Base-by-base conservation (phyloP, 108 stramenopile species). In the Craspedostauros australis region DNA sequence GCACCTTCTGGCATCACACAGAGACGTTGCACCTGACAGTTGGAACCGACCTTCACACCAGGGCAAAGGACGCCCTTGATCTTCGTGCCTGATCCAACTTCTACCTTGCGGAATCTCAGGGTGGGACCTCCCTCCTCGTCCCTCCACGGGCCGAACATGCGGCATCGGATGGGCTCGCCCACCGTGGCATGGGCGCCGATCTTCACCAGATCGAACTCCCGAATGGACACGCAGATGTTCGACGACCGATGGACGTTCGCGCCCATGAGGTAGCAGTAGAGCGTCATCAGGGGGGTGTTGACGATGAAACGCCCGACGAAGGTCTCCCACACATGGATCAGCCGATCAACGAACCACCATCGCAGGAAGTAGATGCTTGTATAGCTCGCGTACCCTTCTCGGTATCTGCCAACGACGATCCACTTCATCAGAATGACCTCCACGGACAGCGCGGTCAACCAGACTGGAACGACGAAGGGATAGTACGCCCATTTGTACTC, bases 341-440 rank as follows among this genome's bases (percentile, higher is more conserved):
- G n/a, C n/a, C n/a, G n/a, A n/a, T n/a, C n/a, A 25, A 52, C 5
- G 6, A 52, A 4, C 50, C 50, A 52, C 50, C 50, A 52, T 18
- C 22, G 50, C 15, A 40, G 4, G 22, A 21, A 52, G 22, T 16
- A 3, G 5, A 52, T 4, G 14, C 20, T 21, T 31, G 30, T 30
- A 37, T 4, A 18, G 6, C 16, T 5, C 5, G 37, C 50, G 16
- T 21, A 12, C 15, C 32, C 32, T 37, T 34, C 50, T 6, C 16
- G 16, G 50, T 52, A 52, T 33, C 32, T 52, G 19, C 50, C 28
- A 37, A 52, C 37, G 5, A 52, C 5, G 23, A 52, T 43, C 50
- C 50, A 52, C 32, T 52, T 52, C 5, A 6, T 11, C 36, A 52
- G 34, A n/a, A 37, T n/a, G 4, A 12, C 5, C n/a, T 18, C n/a